Conservation (phyloP, 1,139 yeast genomes). For the Geotrichum histeridarum region DNA sequence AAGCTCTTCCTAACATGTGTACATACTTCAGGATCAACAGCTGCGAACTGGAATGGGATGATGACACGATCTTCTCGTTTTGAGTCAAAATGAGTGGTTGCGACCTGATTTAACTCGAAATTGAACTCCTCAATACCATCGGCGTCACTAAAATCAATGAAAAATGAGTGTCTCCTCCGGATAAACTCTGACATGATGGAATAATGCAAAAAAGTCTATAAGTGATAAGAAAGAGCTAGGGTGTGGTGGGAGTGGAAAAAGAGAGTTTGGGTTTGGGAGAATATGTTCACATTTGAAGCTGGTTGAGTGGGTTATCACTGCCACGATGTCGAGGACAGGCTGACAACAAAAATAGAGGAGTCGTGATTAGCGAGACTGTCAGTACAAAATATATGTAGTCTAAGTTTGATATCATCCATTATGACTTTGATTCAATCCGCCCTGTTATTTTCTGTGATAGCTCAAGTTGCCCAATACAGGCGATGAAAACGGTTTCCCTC, state of each 20-base stretch:
- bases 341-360: too few species aligned
- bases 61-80: constrained; percentile 29
- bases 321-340: too few species aligned
- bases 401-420: too few species aligned
- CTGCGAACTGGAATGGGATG: constrained; percentile 21
- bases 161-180: constrained; percentile 28
- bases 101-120: constrained; percentile 16
- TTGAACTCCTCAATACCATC: constrained; percentile 21
- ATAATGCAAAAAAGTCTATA: background rate
- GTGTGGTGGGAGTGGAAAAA: constrained; percentile 10
- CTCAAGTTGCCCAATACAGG: too few species aligned
- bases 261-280: constrained; percentile 5
- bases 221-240: background rate
- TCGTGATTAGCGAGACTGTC: too few species aligned
- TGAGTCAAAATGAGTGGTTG: constrained; percentile 20
- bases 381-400: too few species aligned
- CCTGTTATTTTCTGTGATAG: too few species aligned
- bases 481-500: too few species aligned
- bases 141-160: constrained; percentile 25
- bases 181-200: constrained; percentile 17
- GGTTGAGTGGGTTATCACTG: background rate
- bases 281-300: background rate
- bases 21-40: constrained; percentile 13
- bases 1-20: background rate
- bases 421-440: too few species aligned